Evolutionary conservation across 352 stramenopile species (phyloP), one percentile per base, ranked within the genome.

Genomic region (Phytophthora hybrid): DNA sequence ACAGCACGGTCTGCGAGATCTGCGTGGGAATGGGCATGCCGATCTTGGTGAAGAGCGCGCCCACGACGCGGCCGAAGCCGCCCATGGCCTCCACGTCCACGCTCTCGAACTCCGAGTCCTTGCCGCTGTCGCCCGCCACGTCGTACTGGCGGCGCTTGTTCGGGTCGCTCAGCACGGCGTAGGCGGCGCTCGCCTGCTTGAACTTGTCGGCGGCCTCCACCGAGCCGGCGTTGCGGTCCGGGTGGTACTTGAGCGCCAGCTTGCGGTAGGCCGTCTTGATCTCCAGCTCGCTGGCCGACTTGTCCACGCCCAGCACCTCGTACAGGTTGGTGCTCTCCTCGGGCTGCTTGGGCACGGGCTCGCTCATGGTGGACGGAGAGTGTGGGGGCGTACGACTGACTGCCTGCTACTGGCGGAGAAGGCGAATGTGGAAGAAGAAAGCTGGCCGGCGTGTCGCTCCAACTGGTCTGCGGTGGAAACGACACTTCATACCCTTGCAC

Each of bases 211-310:
- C 85, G 8, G 90, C 90, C 21, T 94, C 90, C 47, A 79, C 76
- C 21, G 85, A 92, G 68, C 91, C 90, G 23, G 85, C 85, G 57
- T 97, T 96, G 67, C 90, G 89, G 72, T 98, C 92, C 19, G 92
- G 92, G 66, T 98, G 92, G 71, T 93, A 94, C 78, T 97, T 96
- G 73, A 97, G 88, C 65, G 90, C 90, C 49, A 97, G 78, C 78
- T 97, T 97, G 59, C 88, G 86, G 84, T 97, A 98, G 29, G 90
- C 86, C 19, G 78, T 84, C 77, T 97, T 97, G 78, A 98, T 97
- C 74, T 98, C 92, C 61, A 96, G 83, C 75, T 97, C 90, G 39
- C 89, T 96, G 39, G 92, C 82, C 47, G 89, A 87, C 67, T 92
- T 93, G 32, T 95, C 89, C 32, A 98, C 88, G 59, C 97, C 97